Base-by-base conservation (phyloP, 2,329 filamentous ascomycete species). In the Xylariaceae sp. region DNA sequence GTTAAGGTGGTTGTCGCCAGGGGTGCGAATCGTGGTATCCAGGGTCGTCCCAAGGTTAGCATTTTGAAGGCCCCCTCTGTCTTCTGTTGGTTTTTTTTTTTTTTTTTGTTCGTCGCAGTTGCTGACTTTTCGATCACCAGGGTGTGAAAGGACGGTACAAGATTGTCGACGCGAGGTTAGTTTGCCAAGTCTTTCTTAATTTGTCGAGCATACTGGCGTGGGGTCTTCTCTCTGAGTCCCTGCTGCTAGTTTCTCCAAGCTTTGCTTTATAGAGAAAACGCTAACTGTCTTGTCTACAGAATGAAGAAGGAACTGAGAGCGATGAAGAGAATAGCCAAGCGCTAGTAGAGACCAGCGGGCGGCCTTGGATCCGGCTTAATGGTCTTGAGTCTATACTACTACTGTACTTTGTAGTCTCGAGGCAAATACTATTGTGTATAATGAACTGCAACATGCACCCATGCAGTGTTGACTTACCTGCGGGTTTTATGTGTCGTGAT, bases 1-100 rank as follows among this genome's bases (percentile, higher is more conserved):
- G 85, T 95, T 59, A 94, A 88, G 73, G 80, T 99, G 44, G 90
- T 99, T 35, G 91, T 96, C 59, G 94, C 94, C 12, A 84, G 80
- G 58, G 92, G 92, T 57, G 74, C 81, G 49, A 96, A 97, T 72
- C 86, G 85, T 63, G 92, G 90, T 67, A 85, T 95, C 68, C 83
- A 88, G 69, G 92, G 91, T 26, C 80, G 92, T 64, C 94, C 94
- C 2, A 87, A 84, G 71, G 94, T 59, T 50, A 58, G 50, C 31
- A 50, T 46, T 30, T 6, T 32, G 1, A 4, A 32, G 5, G 53
- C 37, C 7, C 34, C 19, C 51, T 35, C 11, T 3, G 11, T 12
- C 31, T 9, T 8, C 8, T 37, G 8, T 6, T 37, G 27, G 26
- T 27, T 41, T 41, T 11, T 45, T 29, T 9, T 26, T 43, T 43